Evolutionary conservation across 1,284 basidiomycete genomes (phyloP), one percentile per base, ranked within the genome.

Genomic region (Sanghuangporus weigelae): DNA sequence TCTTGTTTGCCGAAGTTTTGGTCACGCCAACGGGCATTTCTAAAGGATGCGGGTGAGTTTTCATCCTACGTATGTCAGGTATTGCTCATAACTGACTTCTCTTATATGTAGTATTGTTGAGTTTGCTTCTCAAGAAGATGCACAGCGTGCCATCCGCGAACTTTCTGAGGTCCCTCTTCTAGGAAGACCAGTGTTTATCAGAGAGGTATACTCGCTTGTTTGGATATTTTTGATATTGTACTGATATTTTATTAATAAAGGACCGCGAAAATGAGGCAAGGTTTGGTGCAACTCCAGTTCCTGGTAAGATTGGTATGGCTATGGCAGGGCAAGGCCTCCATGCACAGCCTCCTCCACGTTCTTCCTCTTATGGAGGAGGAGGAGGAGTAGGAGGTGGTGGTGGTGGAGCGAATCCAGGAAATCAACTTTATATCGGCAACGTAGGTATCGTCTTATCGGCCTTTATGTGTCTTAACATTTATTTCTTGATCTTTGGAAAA

Each of bases 1-100:
- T 98, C 73, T 89, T 96, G 75, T 98, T 98, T 85, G 93, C 96
- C 81, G 96, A 99, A 85, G 95, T 99, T 68, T 86, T 99, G 72
- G 82, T 95, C 69, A 96, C 96, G 8, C 96, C 96, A 8, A 96
- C 93, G 46, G 96, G 96, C 63, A 87, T 96, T 67, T 97, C 95
- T 54, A 99, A 98, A 77, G 96, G 96, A 75, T 98, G 96, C 87
- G 95, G 95, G 95, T 96, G 72, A 79, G 94, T 84, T 23, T 54
- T 35, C 21, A 60, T 59, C 40, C 39, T 8, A 50, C 39, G 14
- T 51, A 59, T 49, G 46, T 11, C 49, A 62, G 21, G n/a, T n/a
- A n/a, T 64, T 63, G 14, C 26, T 35, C n/a, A 11, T 21, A 69
- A 39, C 70, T 59, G 21, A 16, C 21, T 53, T 51, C 31, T 10